These are phyloP conservation scores for Spergularia azorica DNA, from an alignment of 179 eudicot species.

Conservation along the genomic window DNA sequence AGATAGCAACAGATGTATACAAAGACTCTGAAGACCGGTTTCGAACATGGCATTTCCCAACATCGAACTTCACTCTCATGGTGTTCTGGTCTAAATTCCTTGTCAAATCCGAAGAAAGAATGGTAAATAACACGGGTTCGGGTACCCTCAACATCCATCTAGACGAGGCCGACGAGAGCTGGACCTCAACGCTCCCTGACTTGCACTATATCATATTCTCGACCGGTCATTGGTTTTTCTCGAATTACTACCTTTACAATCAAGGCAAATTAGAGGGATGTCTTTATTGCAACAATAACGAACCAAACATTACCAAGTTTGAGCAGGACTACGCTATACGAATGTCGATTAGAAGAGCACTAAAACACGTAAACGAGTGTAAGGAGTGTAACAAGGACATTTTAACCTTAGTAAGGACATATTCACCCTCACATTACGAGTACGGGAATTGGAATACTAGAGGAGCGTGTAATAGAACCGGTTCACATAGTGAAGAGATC, in stretches of 20 bases:
- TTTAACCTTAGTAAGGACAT: conserved; percentile 57
- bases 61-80: conserved; percentile 57
- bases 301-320: conserved; percentile 38
- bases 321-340: conserved; percentile 41
- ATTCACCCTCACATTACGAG: conserved; percentile 75
- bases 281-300: conserved; percentile 39
- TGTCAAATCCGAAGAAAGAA: conserved; percentile 40
- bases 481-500: conserved; percentile 37
- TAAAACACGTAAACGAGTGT: conserved; percentile 41
- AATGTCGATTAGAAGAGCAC: conserved; percentile 47
- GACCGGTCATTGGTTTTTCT: conserved; percentile 66
- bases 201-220: conserved; percentile 54
- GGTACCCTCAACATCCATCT: conserved; percentile 55
- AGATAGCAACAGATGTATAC: conserved; percentile 41
- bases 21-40: conserved; percentile 52
- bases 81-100: conserved; percentile 60
- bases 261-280: conserved; percentile 49
- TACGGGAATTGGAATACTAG: conserved; percentile 63
- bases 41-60: conserved; percentile 58
- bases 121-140: conserved; percentile 48
- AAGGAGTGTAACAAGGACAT: conserved; percentile 32
- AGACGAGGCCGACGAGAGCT: conserved; percentile 45
- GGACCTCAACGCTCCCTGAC: conserved; percentile 45
- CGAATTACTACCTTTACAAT: conserved; percentile 46
- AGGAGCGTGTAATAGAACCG: conserved; percentile 60